phyloP scores from a whole-genome alignment of 2,329 filamentous ascomycete genomes.

The Claviceps fusiformis region DNA sequence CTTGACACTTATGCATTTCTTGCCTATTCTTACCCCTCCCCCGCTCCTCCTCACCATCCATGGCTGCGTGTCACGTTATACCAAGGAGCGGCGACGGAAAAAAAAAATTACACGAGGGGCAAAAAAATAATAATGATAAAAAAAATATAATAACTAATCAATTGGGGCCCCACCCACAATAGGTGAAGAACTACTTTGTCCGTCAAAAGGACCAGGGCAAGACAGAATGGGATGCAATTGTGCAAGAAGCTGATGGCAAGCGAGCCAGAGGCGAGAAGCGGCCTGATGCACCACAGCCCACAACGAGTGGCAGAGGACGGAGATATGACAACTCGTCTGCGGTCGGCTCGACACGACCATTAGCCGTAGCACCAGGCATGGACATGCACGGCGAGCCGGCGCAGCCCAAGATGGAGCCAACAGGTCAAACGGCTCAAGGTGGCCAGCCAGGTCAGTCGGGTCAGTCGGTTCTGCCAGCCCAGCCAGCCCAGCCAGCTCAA shows the following conservation, averaged over 20 bases:
- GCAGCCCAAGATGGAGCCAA: slow-evolving; percentile 31
- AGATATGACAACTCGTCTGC: slow-evolving; percentile 30
- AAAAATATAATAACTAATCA: neutral
- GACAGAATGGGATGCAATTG: slow-evolving; percentile 45
- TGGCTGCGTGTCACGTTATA: slow-evolving; percentile 1
- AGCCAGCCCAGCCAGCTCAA: slow-evolving; percentile 8
- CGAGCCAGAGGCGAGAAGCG: slow-evolving; percentile 41
- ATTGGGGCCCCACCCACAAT: slow-evolving; percentile 16
- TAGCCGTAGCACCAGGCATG: slow-evolving; percentile 31
- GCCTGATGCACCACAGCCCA: slow-evolving; percentile 45
- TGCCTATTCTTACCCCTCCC: neutral
- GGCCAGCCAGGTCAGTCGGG: no score
- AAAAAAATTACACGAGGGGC: neutral
- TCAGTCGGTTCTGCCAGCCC: neutral
- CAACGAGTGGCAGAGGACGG: slow-evolving; percentile 34
- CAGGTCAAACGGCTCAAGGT: slow-evolving; percentile 1
- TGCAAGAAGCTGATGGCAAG: slow-evolving; percentile 46
- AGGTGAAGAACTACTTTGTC: slow-evolving; percentile 58
- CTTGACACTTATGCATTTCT: neutral
- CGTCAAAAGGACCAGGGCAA: slow-evolving; percentile 48
- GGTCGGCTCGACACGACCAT: slow-evolving; percentile 21
- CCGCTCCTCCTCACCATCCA: neutral
- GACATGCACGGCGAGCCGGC: slow-evolving; percentile 33
- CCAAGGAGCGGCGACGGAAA: neutral
- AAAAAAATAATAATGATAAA: neutral